A percentile compares a stretch with the other conserved stretches of the same genome.
Conservation (phyloP, 2,329 filamentous ascomycete species). For the Aspergillus sclerotialis region DNA sequence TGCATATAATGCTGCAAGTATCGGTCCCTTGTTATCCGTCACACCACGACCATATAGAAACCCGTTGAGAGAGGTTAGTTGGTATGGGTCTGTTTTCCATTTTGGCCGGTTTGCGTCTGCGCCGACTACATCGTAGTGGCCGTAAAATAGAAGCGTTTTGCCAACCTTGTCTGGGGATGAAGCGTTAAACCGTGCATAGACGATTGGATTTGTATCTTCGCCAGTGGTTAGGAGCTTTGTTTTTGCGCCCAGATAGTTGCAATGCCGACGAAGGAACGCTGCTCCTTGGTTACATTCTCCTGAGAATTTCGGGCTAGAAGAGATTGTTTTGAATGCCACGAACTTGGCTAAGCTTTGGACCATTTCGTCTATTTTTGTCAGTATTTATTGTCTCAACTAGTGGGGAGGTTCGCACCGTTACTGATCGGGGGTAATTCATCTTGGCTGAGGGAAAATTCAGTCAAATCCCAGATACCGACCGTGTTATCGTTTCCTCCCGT, state of each 20-base stretch:
- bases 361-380: slow-evolving; percentile 43
- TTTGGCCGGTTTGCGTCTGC: slow-evolving; percentile 75
- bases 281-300: slow-evolving; percentile 91
- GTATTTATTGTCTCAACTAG: slow-evolving; percentile 1
- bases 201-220: slow-evolving; percentile 79
- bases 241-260: slow-evolving; percentile 83
- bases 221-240: slow-evolving; percentile 85
- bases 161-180: slow-evolving; percentile 55
- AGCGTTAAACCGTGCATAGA: slow-evolving; percentile 83
- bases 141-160: slow-evolving; percentile 92
- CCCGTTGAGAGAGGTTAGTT: slow-evolving; percentile 80
- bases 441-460: slow-evolving; percentile 45
- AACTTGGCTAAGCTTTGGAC: slow-evolving; percentile 75
- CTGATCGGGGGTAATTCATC: slow-evolving; percentile 45
- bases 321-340: slow-evolving; percentile 86
- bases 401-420: slow-evolving; percentile 41
- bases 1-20: slow-evolving; percentile 88
- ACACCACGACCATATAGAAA: slow-evolving; percentile 95
- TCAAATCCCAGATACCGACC: slow-evolving; percentile 80
- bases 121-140: slow-evolving; percentile 94
- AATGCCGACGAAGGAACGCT: slow-evolving; percentile 80
- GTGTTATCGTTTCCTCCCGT: slow-evolving; percentile 91
- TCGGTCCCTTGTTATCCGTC: slow-evolving; percentile 94
- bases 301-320: slow-evolving; percentile 74
- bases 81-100: slow-evolving; percentile 84